Percentiles rank a stretch among this genome's conserved stretches.
Evolutionary conservation across 805 yeast genomes (phyloP).

Genomic region (Nakazawaea siamensis): DNA sequence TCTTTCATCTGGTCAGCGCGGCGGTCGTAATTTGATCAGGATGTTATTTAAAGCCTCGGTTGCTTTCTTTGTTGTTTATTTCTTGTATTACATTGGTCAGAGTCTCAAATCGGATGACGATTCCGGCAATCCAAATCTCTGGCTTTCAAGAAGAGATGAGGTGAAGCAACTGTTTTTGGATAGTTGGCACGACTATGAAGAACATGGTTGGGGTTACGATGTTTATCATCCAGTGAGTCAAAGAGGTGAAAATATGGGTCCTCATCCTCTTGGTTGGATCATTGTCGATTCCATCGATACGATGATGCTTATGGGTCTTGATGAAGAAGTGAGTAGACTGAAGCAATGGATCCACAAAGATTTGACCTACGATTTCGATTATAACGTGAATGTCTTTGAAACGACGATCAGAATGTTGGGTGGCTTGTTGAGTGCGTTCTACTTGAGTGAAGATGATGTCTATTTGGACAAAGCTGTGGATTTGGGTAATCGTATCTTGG

Average conservation of each 20-base stretch:
- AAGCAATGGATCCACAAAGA: constrained; percentile 68
- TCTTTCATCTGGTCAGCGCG: not conserved
- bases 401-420: constrained; percentile 95
- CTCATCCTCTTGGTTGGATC: constrained; percentile 84
- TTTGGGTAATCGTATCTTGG: constrained; percentile 64
- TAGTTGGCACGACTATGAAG: constrained; percentile 70
- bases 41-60: constrained; percentile 37
- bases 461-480: constrained; percentile 73
- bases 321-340: constrained; percentile 55
- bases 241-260: constrained; percentile 66
- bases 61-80: constrained; percentile 32
- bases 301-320: constrained; percentile 63
- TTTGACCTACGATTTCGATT: constrained; percentile 62
- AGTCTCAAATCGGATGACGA: constrained; percentile 3
- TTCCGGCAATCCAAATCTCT: constrained; percentile 18
- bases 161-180: constrained; percentile 64
- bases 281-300: constrained; percentile 86
- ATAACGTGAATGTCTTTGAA: constrained; percentile 77
- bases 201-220: constrained; percentile 81
- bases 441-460: constrained; percentile 58
- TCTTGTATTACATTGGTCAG: constrained; percentile 14
- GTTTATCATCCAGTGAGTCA: constrained; percentile 63
- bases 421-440: constrained; percentile 79
- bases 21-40: constrained; percentile 14
- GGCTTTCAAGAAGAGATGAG: constrained; percentile 43